Evolutionary conservation across 352 stramenopile genomes (phyloP).

Genomic region (Phytophthora capsici): DNA sequence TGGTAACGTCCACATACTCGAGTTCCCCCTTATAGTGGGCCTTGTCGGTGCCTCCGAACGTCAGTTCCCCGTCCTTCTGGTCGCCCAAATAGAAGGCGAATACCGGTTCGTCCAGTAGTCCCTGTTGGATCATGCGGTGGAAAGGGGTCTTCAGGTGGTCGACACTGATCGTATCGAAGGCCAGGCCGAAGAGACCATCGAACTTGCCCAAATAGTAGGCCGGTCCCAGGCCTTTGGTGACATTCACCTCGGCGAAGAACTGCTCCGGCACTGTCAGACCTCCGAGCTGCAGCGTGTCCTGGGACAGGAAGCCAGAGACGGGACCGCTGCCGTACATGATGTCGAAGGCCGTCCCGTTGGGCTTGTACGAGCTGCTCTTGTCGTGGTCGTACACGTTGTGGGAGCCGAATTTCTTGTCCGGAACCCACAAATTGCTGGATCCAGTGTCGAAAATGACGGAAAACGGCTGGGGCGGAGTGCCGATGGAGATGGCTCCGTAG

Average conservation of each 20-base stretch:
- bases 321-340: constrained; percentile 96
- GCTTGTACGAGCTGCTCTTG: constrained; percentile 86
- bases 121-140: constrained; percentile 92
- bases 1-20: constrained; percentile 86
- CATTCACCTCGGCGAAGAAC: constrained; percentile 96
- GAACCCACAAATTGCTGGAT: constrained; percentile 97
- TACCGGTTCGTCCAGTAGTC: constrained; percentile 87
- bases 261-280: constrained; percentile 77
- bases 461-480: constrained; percentile 92
- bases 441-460: constrained; percentile 98
- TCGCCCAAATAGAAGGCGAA: constrained; percentile 98
- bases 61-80: constrained; percentile 79
- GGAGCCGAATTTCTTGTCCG: constrained; percentile 74
- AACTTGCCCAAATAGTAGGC: constrained; percentile 97
- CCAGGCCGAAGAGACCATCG: constrained; percentile 97
- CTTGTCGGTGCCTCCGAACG: constrained; percentile 83
- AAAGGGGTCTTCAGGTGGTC: constrained; percentile 94
- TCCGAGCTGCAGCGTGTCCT: constrained; percentile 83
- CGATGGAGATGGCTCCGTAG: constrained; percentile 92
- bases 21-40: constrained; percentile 95
- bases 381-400: constrained; percentile 91
- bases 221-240: constrained; percentile 95
- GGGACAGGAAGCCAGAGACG: constrained; percentile 92
- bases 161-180: constrained; percentile 94
- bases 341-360: constrained; percentile 93